phyloP scores from a whole-genome alignment of 106 monocot genomes.

The Dendrobium catenatum region DNA sequence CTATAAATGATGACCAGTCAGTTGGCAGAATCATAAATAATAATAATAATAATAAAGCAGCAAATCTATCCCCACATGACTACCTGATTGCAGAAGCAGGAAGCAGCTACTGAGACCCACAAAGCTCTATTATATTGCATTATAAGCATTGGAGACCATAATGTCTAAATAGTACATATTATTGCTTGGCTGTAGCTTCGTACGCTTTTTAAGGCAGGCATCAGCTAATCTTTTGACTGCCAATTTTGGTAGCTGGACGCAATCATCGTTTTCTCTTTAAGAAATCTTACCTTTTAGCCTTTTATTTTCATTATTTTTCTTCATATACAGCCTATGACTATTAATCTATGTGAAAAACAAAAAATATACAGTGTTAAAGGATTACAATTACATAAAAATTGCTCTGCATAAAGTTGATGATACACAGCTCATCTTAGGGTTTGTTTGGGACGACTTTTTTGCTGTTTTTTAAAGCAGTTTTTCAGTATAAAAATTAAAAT shows the following conservation, averaged over 20 bases:
- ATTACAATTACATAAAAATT: too few species aligned
- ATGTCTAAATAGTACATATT: too few species aligned
- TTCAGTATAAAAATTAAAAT: too few species aligned
- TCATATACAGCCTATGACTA: too few species aligned
- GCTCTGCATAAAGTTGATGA: too few species aligned
- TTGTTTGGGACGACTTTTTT: too few species aligned
- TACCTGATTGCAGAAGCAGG: not conserved
- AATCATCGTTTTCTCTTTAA: not conserved
- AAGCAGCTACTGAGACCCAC: constrained; percentile 1
- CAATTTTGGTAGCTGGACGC: not conserved
- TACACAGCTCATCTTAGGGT: too few species aligned
- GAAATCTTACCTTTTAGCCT: not conserved
- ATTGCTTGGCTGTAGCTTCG: too few species aligned
- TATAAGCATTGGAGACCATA: too few species aligned
- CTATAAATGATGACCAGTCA: not conserved
- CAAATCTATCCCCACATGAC: not conserved
- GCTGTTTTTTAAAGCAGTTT: too few species aligned
- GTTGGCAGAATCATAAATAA: not conserved
- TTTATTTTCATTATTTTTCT: not conserved
- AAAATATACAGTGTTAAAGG: too few species aligned
- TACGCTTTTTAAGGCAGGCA: not conserved
- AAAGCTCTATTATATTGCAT: not conserved
- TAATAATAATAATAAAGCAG: not conserved
- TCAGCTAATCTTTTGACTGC: not conserved
- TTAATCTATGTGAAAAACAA: too few species aligned